These are phyloP conservation scores for Trichophyton schoenleinii DNA, from an alignment of 2,329 filamentous ascomycete genomes.

Conservation along the genomic window DNA sequence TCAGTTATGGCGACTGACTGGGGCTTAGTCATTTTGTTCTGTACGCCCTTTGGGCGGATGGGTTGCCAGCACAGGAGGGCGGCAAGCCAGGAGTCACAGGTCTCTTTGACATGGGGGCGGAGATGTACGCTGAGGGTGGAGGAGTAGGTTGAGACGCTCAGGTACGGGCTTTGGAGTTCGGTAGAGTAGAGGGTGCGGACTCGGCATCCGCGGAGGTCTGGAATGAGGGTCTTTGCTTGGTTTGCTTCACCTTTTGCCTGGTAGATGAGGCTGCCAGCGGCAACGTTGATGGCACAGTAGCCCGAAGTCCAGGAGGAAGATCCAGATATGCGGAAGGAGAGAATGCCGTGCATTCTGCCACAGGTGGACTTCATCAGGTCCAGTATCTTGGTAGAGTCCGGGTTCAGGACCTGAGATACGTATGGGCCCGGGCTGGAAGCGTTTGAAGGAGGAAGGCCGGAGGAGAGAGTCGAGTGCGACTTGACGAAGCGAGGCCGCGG, in stretches of 20 bases:
- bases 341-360: slow-evolving; percentile 40
- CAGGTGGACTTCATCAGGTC: slow-evolving; percentile 42
- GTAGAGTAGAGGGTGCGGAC: slow-evolving; percentile 38
- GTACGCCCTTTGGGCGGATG: slow-evolving; percentile 38
- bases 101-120: slow-evolving; percentile 38
- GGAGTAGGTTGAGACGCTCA: slow-evolving; percentile 38
- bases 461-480: slow-evolving; percentile 20
- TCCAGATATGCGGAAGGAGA: slow-evolving; percentile 36
- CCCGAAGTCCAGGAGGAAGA: slow-evolving; percentile 37
- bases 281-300: slow-evolving; percentile 41
- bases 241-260: slow-evolving; percentile 39
- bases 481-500: slow-evolving; percentile 27
- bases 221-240: slow-evolving; percentile 37
- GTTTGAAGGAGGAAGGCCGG: slow-evolving; percentile 15
- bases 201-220: slow-evolving; percentile 38
- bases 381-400: slow-evolving; percentile 37
- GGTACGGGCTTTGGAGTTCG: slow-evolving; percentile 34
- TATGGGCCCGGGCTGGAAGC: slow-evolving; percentile 21
- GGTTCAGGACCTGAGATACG: slow-evolving; percentile 29
- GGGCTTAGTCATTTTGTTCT: slow-evolving; percentile 40
- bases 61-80: slow-evolving; percentile 42
- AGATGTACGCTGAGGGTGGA: slow-evolving; percentile 37
- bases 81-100: slow-evolving; percentile 41
- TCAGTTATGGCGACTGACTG: slow-evolving; percentile 34
- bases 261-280: slow-evolving; percentile 38